Percentiles rank a stretch among this genome's conserved stretches.
Conservation (phyloP, 371 early-diverging fungal genomes). For the Apophysomyces elegans region DNA sequence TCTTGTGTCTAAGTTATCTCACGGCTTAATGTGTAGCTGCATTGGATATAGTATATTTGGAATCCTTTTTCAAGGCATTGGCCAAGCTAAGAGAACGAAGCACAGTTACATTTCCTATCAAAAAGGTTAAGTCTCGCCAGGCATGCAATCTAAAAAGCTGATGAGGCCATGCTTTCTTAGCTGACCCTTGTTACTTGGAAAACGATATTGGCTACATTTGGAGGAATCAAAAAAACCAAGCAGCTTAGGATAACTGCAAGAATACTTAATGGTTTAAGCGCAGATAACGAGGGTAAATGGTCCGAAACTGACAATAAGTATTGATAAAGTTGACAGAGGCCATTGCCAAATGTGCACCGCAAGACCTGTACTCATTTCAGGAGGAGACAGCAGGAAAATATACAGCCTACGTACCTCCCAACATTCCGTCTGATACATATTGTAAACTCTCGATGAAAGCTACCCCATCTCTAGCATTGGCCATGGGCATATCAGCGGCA, state of each 20-base stretch:
- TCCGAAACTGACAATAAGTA: neutral
- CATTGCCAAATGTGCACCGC: conserved; percentile 64
- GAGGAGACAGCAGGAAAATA: conserved; percentile 52
- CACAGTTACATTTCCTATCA: conserved; percentile 77
- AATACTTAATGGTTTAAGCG: conserved; percentile 47
- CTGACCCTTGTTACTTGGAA: conserved; percentile 74
- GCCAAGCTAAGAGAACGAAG: conserved; percentile 73
- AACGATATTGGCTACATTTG: conserved; percentile 64
- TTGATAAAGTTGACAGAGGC: conserved; percentile 24
- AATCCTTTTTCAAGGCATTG: conserved; percentile 67
- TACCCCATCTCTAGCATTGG: conserved; percentile 23
- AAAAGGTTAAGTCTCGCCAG: conserved; percentile 60
- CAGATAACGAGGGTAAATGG: conserved; percentile 10
- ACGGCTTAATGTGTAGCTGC: conserved; percentile 26
- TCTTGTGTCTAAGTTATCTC: neutral
- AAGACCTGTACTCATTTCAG: conserved; percentile 67
- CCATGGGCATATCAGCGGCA: conserved; percentile 43
- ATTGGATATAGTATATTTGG: conserved; percentile 57
- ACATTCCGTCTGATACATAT: conserved; percentile 13
- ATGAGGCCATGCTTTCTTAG: conserved; percentile 31
- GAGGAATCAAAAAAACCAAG: conserved; percentile 53
- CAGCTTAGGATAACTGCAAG: conserved; percentile 55
- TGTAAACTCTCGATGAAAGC: conserved; percentile 20
- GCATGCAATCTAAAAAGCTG: neutral
- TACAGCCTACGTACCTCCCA: conserved; percentile 60